Conservation (phyloP, 805 yeast species). For the Scheffersomyces amazonensis region DNA sequence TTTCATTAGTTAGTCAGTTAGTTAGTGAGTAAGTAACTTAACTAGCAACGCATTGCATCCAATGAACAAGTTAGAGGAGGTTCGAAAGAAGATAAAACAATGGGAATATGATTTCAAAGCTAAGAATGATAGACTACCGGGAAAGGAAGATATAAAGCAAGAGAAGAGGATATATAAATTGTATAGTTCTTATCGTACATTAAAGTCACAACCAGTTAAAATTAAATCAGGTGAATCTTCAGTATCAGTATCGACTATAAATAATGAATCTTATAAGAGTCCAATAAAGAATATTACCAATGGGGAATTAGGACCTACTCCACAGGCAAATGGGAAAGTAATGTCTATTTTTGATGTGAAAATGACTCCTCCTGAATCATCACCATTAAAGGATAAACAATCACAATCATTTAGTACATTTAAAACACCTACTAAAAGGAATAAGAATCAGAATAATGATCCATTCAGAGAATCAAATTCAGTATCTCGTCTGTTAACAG, state of each 20-base stretch:
- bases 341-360: constrained; percentile 66
- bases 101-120: constrained; percentile 38
- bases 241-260: too few relatives aligned
- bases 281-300: too few relatives aligned
- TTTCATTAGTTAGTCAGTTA: too few relatives aligned
- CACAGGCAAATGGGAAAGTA: constrained; percentile 77
- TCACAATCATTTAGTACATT: constrained; percentile 11
- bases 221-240: too few relatives aligned
- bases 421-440: constrained; percentile 34
- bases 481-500: constrained; percentile 1
- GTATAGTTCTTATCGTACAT: constrained; percentile 29
- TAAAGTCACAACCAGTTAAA: constrained; percentile 9
- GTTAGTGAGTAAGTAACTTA: too few relatives aligned
- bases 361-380: constrained; percentile 42
- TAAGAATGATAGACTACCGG: constrained; percentile 26
- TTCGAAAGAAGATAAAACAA: constrained; percentile 30
- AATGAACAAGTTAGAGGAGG: constrained; percentile 7
- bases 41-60: background rate
- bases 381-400: constrained; percentile 28
- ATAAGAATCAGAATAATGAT: background rate
- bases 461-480: too few relatives aligned
- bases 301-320: constrained; percentile 76
- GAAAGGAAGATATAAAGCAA: constrained; percentile 34
- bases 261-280: too few relatives aligned
- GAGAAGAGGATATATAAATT: too few relatives aligned